phyloP scores from a whole-genome alignment of 768 basidiomycete genomes.

The Leccinum longicurvipes region DNA sequence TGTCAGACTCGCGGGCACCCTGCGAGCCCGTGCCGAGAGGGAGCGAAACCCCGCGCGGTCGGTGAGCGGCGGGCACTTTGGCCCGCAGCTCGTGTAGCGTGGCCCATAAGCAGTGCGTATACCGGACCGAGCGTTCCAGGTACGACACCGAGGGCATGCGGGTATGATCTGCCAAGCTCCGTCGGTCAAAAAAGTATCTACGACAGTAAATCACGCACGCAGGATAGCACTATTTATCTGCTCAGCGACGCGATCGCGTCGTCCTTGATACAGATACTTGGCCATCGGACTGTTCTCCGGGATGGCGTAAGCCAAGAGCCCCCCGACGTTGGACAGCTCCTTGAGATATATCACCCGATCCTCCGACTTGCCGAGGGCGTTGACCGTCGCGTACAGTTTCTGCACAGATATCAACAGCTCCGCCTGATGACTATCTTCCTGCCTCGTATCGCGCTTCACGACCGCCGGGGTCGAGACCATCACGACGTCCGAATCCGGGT shows the following conservation, averaged over 20 bases:
- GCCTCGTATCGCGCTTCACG: constrained; percentile 20
- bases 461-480: constrained; percentile 6
- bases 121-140: constrained; percentile 62
- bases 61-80: constrained; percentile 38
- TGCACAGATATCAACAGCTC: constrained; percentile 55
- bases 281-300: constrained; percentile 75
- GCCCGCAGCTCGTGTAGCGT: constrained; percentile 48
- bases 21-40: constrained; percentile 36
- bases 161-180: constrained; percentile 42
- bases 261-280: constrained; percentile 70
- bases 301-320: constrained; percentile 77
- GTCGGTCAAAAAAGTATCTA: constrained; percentile 3
- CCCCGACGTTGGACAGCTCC: constrained; percentile 73
- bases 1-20: constrained; percentile 28
- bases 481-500: constrained; percentile 6
- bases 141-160: constrained; percentile 53
- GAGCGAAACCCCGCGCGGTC: constrained; percentile 43
- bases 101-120: constrained; percentile 62
- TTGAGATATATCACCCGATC: constrained; percentile 62
- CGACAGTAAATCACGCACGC: constrained; percentile 44
- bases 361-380: constrained; percentile 47
- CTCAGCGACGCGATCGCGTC: constrained; percentile 80
- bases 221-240: constrained; percentile 87
- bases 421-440: constrained; percentile 41
- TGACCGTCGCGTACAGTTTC: constrained; percentile 64